Conservation (phyloP, 75 land plant species). For the Sequoiadendron giganteum region DNA sequence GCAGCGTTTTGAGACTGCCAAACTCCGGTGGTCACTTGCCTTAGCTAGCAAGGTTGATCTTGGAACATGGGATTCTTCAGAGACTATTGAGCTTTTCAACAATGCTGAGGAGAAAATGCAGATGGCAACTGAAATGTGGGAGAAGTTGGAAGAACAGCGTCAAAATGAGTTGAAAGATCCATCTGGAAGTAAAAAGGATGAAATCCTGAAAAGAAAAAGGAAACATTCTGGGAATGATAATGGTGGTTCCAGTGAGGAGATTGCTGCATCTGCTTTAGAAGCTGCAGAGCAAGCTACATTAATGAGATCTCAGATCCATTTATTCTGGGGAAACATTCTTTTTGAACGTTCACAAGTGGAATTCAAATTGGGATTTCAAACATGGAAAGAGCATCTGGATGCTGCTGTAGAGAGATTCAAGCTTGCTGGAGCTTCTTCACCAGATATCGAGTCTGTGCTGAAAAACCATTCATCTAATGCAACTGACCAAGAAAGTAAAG, state of each 20-base stretch:
- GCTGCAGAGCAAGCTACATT: constrained; percentile 70
- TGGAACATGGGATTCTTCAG: constrained; percentile 55
- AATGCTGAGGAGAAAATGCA: constrained; percentile 81
- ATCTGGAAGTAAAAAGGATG: constrained; percentile 49
- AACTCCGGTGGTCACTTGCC: constrained; percentile 76
- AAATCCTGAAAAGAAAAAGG: constrained; percentile 52
- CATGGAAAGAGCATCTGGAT: constrained; percentile 72
- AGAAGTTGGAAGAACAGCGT: constrained; percentile 77
- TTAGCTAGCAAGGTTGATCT: constrained; percentile 68
- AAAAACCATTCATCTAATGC: constrained; percentile 68
- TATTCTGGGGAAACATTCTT: constrained; percentile 88
- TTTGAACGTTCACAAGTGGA: constrained; percentile 87
- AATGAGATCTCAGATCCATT: constrained; percentile 84
- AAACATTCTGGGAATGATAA: constrained; percentile 27
- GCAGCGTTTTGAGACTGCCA: constrained; percentile 83
- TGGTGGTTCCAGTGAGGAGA: constrained; percentile 25
- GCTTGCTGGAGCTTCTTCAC: constrained; percentile 78
- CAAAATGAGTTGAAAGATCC: constrained; percentile 57
- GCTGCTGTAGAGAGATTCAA: constrained; percentile 68
- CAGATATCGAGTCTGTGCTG: constrained; percentile 57
- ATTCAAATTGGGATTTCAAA: constrained; percentile 52
- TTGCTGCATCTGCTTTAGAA: constrained; percentile 48
- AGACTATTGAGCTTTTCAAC: constrained; percentile 64
- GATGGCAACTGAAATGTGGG: constrained; percentile 85
- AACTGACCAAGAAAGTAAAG: constrained; percentile 17